Evolutionary conservation across 1,139 yeast genomes (phyloP).

Genomic region (Keqinozyma sinolaborantium): DNA sequence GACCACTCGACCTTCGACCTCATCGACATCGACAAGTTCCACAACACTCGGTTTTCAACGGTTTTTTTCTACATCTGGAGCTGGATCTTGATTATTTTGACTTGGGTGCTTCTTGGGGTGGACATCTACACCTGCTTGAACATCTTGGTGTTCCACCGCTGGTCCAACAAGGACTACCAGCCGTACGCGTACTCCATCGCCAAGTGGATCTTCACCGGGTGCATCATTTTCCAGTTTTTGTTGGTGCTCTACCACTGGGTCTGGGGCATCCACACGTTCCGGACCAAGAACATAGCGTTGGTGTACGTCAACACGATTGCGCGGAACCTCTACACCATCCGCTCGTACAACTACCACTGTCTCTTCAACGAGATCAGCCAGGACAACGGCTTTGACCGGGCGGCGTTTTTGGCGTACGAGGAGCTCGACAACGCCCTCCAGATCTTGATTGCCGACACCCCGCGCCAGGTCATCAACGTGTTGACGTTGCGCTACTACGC

Average conservation of each 20-base stretch:
- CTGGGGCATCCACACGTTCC: constrained; percentile 56
- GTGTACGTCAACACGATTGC: constrained; percentile 70
- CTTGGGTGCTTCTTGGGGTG: constrained; percentile 58
- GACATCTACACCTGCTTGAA: constrained; percentile 81
- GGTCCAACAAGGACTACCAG: constrained; percentile 62
- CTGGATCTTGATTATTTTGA: constrained; percentile 50
- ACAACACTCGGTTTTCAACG: constrained; percentile 51
- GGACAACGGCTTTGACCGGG: constrained; percentile 64
- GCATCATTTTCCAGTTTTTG: constrained; percentile 72
- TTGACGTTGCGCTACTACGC: constrained; percentile 61
- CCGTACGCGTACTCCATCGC: constrained; percentile 56
- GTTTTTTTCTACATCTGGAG: constrained; percentile 50
- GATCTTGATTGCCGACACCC: constrained; percentile 73
- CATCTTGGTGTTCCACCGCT: constrained; percentile 68
- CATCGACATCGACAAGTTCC: constrained; percentile 45
- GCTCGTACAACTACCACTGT: constrained; percentile 64
- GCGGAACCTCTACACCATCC: constrained; percentile 52
- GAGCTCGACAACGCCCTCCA: constrained; percentile 65
- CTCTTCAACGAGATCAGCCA: constrained; percentile 66
- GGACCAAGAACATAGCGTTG: constrained; percentile 64
- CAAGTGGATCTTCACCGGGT: constrained; percentile 81
- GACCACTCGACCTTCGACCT: constrained; percentile 43
- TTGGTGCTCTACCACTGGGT: constrained; percentile 56
- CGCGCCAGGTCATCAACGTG: constrained; percentile 85
- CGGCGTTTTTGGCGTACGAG: constrained; percentile 64